These are phyloP conservation scores for Pestalotiopsis sp. DNA, from an alignment of 2,329 filamentous ascomycete species.

Conservation along the genomic window DNA sequence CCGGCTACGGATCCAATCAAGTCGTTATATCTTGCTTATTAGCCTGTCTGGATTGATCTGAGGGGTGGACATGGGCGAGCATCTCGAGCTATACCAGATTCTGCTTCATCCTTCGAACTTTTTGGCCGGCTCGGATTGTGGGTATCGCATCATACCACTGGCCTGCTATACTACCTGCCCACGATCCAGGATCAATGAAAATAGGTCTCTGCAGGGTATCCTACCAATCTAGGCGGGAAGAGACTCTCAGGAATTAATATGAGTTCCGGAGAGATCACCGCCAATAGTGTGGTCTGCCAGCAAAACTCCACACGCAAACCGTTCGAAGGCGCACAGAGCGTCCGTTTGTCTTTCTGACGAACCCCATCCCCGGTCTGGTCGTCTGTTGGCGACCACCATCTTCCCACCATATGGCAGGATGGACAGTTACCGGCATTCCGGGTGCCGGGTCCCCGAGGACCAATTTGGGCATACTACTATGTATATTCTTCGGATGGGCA, in stretches of 20 bases:
- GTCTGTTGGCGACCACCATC: no score
- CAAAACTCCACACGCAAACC: background rate
- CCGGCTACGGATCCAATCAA: background rate
- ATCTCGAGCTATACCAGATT: background rate
- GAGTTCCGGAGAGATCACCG: background rate
- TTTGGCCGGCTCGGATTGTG: background rate
- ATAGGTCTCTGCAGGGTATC: background rate
- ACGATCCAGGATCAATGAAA: background rate
- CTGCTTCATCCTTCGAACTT: constrained; percentile 1
- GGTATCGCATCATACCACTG: background rate
- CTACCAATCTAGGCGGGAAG: no score
- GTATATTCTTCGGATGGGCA: background rate
- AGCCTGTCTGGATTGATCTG: background rate
- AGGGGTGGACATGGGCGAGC: background rate
- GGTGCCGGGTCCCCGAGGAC: background rate
- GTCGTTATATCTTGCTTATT: background rate
- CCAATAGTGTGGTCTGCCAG: background rate
- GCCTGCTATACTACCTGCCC: background rate
- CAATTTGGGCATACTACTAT: background rate
- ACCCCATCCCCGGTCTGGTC: background rate
- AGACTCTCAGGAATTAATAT: no score
- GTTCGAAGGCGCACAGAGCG: background rate
- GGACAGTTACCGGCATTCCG: background rate
- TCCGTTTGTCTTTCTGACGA: background rate
- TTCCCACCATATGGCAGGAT: background rate